These are phyloP conservation scores for Leccinum rimulosum DNA, from an alignment of 768 basidiomycete genomes.

Conservation along the genomic window DNA sequence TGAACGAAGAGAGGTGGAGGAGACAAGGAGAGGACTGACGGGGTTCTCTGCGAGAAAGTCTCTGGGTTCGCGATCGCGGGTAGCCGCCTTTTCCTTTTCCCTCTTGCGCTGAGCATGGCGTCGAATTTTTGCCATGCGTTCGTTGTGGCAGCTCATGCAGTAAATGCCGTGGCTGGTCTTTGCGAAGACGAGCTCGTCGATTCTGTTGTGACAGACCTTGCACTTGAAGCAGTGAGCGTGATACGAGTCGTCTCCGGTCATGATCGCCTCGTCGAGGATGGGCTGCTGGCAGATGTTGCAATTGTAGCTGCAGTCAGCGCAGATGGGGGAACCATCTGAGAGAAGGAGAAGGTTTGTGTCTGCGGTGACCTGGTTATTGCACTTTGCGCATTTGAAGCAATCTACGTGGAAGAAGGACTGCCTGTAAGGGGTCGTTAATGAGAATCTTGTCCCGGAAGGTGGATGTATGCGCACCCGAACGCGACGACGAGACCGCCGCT, in stretches of 20 bases:
- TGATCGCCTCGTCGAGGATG: conserved; percentile 98
- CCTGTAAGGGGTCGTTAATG: conserved; percentile 37
- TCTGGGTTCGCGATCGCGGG: conserved; percentile 24
- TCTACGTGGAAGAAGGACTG: conserved; percentile 94
- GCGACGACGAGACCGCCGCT: conserved; percentile 88
- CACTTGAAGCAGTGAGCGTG: conserved; percentile 99
- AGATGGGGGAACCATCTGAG: conserved; percentile 97
- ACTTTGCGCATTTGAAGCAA: conserved; percentile 98
- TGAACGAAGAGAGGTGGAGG: neutral
- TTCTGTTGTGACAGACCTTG: conserved; percentile 88
- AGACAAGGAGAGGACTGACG: conserved; percentile 34
- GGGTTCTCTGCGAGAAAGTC: conserved; percentile 37
- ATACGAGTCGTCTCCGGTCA: conserved; percentile 98
- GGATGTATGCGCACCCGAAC: conserved; percentile 70
- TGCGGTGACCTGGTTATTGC: conserved; percentile 85
- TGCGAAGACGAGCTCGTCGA: conserved; percentile 97
- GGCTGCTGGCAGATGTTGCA: conserved; percentile 94
- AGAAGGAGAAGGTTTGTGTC: conserved; percentile 97
- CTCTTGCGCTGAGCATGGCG: conserved; percentile 89
- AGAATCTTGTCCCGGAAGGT: neutral
- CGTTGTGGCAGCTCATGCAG: conserved; percentile 98
- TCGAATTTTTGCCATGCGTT: conserved; percentile 90
- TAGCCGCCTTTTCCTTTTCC: conserved; percentile 50
- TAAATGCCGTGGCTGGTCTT: conserved; percentile 98
- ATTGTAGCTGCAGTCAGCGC: conserved; percentile 88